Conservation (phyloP, 2,329 filamentous ascomycete genomes). For the Orbilia blumenaviensis region DNA sequence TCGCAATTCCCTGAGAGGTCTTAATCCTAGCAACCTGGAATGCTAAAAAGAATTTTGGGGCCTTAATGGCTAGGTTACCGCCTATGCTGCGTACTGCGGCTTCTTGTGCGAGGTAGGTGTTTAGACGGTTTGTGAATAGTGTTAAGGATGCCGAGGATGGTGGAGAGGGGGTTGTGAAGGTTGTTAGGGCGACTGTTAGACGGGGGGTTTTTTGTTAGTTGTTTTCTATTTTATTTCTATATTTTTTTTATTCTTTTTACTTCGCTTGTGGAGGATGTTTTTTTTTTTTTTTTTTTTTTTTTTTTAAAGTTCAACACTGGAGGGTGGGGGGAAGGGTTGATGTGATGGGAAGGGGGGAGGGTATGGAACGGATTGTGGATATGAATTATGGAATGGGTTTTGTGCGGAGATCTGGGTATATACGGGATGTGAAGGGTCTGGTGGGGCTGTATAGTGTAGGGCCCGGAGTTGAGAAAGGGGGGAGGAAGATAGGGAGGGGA, state of each 20-base stretch:
- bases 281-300: not conserved
- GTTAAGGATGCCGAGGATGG: slow-evolving; percentile 66
- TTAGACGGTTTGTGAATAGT: slow-evolving; percentile 66
- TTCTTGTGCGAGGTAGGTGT: slow-evolving; percentile 70
- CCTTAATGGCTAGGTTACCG: slow-evolving; percentile 68
- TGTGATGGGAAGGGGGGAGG: not conserved
- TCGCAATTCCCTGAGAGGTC: slow-evolving; percentile 69
- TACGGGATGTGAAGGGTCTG: no score
- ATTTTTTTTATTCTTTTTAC: no score
- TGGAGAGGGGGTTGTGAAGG: slow-evolving; percentile 65
- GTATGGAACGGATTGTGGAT: not conserved
- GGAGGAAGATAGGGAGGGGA: not conserved
- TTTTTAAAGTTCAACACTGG: not conserved
- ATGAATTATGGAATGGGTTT: no score
- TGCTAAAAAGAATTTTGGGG: slow-evolving; percentile 71
- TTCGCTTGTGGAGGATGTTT: not conserved
- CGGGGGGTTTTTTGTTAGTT: not conserved
- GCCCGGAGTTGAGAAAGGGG: not conserved
- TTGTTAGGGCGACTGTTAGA: slow-evolving; percentile 63
- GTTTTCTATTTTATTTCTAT: not conserved
- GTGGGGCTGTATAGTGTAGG: no score
- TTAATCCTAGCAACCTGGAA: slow-evolving; percentile 70
- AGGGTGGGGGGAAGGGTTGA: not conserved
- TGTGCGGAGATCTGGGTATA: no score
- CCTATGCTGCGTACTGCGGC: slow-evolving; percentile 68